phyloP scores from a whole-genome alignment of 176 grass and related monocot genomes.

The Triticum urartu region DNA sequence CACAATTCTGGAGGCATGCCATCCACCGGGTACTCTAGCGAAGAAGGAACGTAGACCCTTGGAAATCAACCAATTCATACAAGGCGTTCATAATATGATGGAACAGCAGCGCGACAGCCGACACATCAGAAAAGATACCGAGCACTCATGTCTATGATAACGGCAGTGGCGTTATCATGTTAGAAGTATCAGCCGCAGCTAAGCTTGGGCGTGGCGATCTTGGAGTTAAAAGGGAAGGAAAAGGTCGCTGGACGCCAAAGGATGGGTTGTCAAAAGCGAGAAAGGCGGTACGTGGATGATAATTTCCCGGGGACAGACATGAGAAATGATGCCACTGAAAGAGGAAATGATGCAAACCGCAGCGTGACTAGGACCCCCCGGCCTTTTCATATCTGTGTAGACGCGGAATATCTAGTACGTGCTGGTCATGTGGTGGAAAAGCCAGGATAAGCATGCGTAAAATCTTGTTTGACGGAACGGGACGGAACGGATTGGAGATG shows the following conservation, averaged over 20 bases:
- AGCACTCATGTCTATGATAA: not conserved
- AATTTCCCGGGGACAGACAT: conserved; percentile 16
- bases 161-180: not conserved
- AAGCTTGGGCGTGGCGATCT: not conserved
- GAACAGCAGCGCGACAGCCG: not conserved
- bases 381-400: conserved; percentile 17
- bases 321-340: conserved; percentile 26
- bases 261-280: not conserved
- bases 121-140: not conserved
- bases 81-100: not conserved
- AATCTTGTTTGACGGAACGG: too few species aligned
- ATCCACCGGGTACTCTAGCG: too few species aligned
- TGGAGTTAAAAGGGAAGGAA: not conserved
- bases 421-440: not conserved
- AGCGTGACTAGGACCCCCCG: conserved; percentile 6
- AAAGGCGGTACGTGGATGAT: not conserved
- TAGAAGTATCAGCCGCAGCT: not conserved
- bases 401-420: not conserved
- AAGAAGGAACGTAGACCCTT: not conserved
- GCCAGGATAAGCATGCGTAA: not conserved
- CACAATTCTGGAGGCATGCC: not conserved
- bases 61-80: too few species aligned
- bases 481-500: not conserved
- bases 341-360: not conserved
- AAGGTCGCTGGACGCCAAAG: not conserved